Base-by-base conservation (phyloP, 208 protist genomes). In the Leishmania aethiopica region DNA sequence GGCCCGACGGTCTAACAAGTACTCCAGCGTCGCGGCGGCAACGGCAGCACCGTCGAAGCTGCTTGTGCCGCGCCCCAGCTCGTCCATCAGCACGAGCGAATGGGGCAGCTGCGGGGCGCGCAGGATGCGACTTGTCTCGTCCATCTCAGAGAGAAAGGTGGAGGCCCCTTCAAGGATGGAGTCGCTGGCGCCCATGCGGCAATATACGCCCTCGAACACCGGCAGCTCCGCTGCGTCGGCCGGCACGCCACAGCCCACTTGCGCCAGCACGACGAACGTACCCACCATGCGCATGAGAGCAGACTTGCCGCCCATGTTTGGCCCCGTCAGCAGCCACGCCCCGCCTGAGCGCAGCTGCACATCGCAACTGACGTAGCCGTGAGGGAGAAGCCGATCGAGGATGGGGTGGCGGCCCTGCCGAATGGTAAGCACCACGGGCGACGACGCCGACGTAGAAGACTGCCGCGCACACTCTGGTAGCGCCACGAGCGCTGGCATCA, bases 131-230 rank as follows among this genome's bases (percentile, higher is more conserved):
- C 96, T 91, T 5, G 98, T 99, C 87, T 99, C 99, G 11, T 92
- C 77, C 97, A 99, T 99, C 83, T 99, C 99, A 1, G 97, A 94
- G 75, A 99, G 90, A 84, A 99, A 99, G 6, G 99, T 99, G n/a
- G 93, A 98, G 74, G 87, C 79, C 77, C 97, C 96, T 66, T 98
- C 90, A 2, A 95, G 80, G 19, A 99, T 85, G 42, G 98, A 91
- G 86, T 99, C 99, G 59, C 85, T 89, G 0, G 98, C 95, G 35
- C 99, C 99, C 90, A 99, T 98, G 42, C 99, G 89, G 74, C 92
- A 96, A 84, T 98, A 99, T 3, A 99, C 73, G 1, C 89, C 88
- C 55, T 94, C 90, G 49, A 98, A 95, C 2, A 99, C 79, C 42
- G 95, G 93, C 81, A 99, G 88, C 47, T 72, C 70, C 25, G 96